Evolutionary conservation across 1,284 basidiomycete genomes (phyloP), one percentile per base, ranked within the genome.

Genomic region (Cystobasidium pallidum): DNA sequence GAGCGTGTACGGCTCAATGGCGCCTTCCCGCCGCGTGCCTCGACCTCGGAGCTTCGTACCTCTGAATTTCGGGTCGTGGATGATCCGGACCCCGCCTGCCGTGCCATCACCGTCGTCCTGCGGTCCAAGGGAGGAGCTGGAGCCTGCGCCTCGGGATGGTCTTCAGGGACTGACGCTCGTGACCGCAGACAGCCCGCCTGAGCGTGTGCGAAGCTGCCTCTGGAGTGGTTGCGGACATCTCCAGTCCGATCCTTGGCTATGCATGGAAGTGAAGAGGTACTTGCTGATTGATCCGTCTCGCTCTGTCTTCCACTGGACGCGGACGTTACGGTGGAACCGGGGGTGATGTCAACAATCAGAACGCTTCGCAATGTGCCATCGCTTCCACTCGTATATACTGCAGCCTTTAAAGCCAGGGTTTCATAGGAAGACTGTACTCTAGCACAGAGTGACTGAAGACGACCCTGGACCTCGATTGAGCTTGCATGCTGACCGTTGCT

Each of bases 341-440:
- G 39, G n/a, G 51, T 13, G 24, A 66, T 36, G 26, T 66, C 51
- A 30, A 66, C 65, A 13, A 66, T 66, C 34, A 66, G 65, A 8
- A 66, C 24, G 49, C 51, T 55, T 13, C 65, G 49, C 30, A 66
- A 13, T 3, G 26, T 36, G 1, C 65, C 36, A 54, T 66, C 65
- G 28, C n/a, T 41, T 26, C 57, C 17, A 17, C 36, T 55, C 19
- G 65, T 66, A 30, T 66, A 43, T 0, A 66, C 51, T 17, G 65
- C 65, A n/a, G 51, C 52, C 24, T 57, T 66, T 2, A 54, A 26
- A 15, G 10, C 17, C 11, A 66, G 30, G 6, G 49, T n/a, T 51
- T 66, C 65, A 17, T 57, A n/a, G 17, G 65, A 66, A 24, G 51
- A 55, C 21, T 66, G 65, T 28, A 66, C 65, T 34, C 51, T 34